These are phyloP conservation scores for Tetrapisispora arboricola DNA, from an alignment of 805 yeast genomes.

Conservation along the genomic window DNA sequence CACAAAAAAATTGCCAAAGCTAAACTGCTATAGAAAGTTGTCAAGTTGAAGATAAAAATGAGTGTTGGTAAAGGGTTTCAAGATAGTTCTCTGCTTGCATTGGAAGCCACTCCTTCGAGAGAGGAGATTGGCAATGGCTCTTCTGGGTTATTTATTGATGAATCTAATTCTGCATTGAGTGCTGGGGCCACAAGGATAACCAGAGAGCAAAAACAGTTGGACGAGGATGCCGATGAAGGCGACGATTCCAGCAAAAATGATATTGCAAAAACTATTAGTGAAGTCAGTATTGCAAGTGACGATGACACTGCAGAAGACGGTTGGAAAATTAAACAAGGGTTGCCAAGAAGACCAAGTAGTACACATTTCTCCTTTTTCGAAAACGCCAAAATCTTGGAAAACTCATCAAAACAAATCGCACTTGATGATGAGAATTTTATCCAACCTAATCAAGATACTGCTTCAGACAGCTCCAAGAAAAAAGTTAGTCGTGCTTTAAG, in stretches of 20 bases:
- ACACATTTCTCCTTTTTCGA: constrained; percentile 29
- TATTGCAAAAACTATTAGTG: constrained; percentile 1
- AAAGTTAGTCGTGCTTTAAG: constrained; percentile 14
- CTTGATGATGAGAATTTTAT: constrained; percentile 19
- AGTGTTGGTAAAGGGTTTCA: constrained; percentile 4
- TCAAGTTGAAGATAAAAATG: too few relatives aligned
- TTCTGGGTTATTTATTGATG: constrained; percentile 11
- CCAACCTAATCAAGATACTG: constrained; percentile 10
- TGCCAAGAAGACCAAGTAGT: constrained; percentile 5
- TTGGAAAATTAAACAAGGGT: background rate
- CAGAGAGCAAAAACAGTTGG: background rate
- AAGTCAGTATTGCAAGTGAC: constrained; percentile 1
- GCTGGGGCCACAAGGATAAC: background rate
- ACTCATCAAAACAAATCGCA: constrained; percentile 23
- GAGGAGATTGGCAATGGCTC: constrained; percentile 12
- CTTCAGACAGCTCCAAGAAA: background rate
- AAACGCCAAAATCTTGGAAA: constrained; percentile 22
- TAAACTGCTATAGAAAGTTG: too few relatives aligned
- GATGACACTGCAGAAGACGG: constrained; percentile 3
- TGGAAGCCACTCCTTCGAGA: constrained; percentile 22
- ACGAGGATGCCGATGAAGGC: background rate
- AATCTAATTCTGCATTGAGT: background rate
- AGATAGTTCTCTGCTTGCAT: constrained; percentile 14
- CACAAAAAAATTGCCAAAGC: too few relatives aligned
- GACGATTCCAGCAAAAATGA: background rate